Conservation (phyloP, 1,284 basidiomycete species). For the Apiotrichum akiyoshidainum region DNA sequence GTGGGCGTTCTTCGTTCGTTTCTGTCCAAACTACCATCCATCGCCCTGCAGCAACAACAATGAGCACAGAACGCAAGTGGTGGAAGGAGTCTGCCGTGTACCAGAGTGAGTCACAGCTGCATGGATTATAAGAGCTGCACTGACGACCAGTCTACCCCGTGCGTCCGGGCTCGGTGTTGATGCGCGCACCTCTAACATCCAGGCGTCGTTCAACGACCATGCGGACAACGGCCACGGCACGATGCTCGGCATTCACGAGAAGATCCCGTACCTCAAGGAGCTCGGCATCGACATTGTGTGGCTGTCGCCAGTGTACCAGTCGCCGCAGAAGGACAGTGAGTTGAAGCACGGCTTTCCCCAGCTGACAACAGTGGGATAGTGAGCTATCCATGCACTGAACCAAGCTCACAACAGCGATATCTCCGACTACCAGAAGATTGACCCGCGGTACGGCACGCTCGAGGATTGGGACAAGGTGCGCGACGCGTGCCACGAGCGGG, state of each 20-base stretch:
- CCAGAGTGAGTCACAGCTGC: constrained; percentile 7
- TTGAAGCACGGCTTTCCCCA: background rate
- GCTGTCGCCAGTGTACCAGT: constrained; percentile 41
- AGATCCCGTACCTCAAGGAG: constrained; percentile 52
- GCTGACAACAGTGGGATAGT: constrained; percentile 3
- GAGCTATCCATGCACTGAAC: too few relatives aligned
- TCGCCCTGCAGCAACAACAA: background rate
- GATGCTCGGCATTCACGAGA: constrained; percentile 50
- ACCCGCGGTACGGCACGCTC: constrained; percentile 52
- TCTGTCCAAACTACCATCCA: too few relatives aligned
- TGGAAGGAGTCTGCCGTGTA: constrained; percentile 18
- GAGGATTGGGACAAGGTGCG: constrained; percentile 51
- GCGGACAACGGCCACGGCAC: constrained; percentile 50
- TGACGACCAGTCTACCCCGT: constrained; percentile 12
- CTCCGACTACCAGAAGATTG: constrained; percentile 51
- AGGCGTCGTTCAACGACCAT: constrained; percentile 32
- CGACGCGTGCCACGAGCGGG: constrained; percentile 43
- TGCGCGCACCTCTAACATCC: background rate
- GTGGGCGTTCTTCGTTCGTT: too few relatives aligned
- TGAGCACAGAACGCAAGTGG: constrained; percentile 2
- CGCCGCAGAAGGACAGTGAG: constrained; percentile 36
- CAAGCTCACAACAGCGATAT: constrained; percentile 28
- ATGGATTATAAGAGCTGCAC: background rate
- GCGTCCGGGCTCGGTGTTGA: background rate
- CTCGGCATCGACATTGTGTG: constrained; percentile 55